Base-by-base conservation (phyloP, 2,329 filamentous ascomycete species). In the Trichoderma sp. region DNA sequence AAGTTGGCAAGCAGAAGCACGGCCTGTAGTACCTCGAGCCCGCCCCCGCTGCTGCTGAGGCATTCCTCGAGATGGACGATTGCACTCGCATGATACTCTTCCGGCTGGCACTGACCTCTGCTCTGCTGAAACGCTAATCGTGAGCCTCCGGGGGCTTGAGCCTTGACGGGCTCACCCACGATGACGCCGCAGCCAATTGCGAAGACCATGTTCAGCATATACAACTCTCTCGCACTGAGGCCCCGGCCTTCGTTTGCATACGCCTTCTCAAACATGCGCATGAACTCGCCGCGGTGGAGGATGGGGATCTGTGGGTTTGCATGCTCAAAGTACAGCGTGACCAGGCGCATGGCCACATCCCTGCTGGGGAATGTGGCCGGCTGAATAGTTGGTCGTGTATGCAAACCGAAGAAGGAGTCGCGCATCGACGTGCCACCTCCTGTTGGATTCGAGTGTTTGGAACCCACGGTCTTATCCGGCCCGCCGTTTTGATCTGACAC, bases 241-340 rank as follows among this genome's bases (percentile, higher is more conserved):
- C 85, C 83, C 66, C 86, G 85, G 54, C 86, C 83, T 21, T 90
- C 86, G 0, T 86, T 84, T 5, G 85, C 82, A 76, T 97, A 97
- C 0, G 92, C 91, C 52, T 87, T 85, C 62, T 96, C 89, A 74
- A 97, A 91, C 78, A 96, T 87, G 52, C 90, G 85, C 88, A 93
- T 92, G 73, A 97, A 98, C 71, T 97, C 92, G 39, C 85, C 89
- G 44, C 91, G 88, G 74, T 98, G 94, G 57, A 98, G 81, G 50
- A 97, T 92, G 0, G 94, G 94, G 69, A 97, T 96, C 76, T 98
- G 94, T 5, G 94, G 93, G 74, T 98, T 98, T 1, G 94, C 92
- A 75, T 97, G 91, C 78, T 97, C 92, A 76, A 98, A 98, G 76
- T 97, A 98, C 44, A 97, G 84, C 63, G 88, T 86, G 44, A 92